phyloP scores from a whole-genome alignment of 176 grass and related monocot species.

The Chloris gayana region DNA sequence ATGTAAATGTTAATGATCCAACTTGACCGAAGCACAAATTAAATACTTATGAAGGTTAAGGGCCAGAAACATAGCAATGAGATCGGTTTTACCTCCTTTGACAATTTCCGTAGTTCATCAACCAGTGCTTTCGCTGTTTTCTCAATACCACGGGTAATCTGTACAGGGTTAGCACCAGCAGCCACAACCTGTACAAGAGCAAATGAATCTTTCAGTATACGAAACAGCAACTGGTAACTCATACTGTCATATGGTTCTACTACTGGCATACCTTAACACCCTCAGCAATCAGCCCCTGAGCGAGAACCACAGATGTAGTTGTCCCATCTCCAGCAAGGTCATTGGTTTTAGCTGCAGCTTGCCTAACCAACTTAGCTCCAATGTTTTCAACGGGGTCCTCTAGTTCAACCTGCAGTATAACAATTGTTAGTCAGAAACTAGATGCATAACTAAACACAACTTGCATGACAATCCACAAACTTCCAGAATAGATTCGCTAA shows the following conservation, averaged over 20 bases:
- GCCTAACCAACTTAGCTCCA: constrained; percentile 95
- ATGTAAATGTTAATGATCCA: background rate
- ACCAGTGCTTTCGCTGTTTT: constrained; percentile 92
- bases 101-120: constrained; percentile 70
- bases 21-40: background rate
- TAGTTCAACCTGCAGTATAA: constrained; percentile 73
- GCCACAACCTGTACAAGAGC: constrained; percentile 74
- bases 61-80: background rate
- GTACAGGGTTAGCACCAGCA: constrained; percentile 95
- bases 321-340: constrained; percentile 94
- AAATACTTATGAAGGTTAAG: background rate
- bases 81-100: constrained; percentile 70
- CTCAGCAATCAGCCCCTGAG: constrained; percentile 94
- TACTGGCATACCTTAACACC: constrained; percentile 72
- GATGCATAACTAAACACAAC: constrained; percentile 9
- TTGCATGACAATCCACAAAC: constrained; percentile 10
- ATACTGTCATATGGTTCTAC: background rate
- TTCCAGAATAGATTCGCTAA: background rate
- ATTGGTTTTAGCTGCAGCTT: constrained; percentile 97
- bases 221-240: background rate
- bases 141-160: constrained; percentile 95
- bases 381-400: constrained; percentile 97
- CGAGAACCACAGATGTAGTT: constrained; percentile 97
- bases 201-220: background rate
- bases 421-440: constrained; percentile 7